Percentiles rank a stretch among this genome's conserved stretches.
Conservation (phyloP, 208 protist genomes). For the Crithidia sp. region DNA sequence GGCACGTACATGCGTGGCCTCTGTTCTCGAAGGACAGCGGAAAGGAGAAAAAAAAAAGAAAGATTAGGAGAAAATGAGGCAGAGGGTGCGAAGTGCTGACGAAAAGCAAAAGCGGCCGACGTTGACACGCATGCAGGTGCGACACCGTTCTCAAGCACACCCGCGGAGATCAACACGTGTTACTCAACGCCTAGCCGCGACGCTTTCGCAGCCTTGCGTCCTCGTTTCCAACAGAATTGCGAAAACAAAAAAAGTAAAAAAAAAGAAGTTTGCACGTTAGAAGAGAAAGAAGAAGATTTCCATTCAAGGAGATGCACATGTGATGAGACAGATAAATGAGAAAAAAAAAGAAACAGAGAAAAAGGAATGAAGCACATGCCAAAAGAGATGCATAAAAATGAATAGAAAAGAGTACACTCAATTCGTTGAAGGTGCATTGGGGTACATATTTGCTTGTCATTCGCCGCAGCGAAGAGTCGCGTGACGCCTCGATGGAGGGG, state of each 20-base stretch:
- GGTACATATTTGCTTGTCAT: background rate
- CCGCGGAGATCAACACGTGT: too few species aligned
- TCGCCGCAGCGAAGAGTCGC: too few species aligned
- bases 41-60: too few species aligned
- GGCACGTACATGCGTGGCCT: too few species aligned
- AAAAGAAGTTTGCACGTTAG: background rate
- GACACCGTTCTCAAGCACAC: too few species aligned
- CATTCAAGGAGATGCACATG: background rate
- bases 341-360: background rate
- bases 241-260: background rate
- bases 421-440: background rate
- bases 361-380: background rate
- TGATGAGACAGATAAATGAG: background rate
- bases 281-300: background rate
- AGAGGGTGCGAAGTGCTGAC: too few species aligned
- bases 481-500: background rate
- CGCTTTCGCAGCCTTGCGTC: too few species aligned
- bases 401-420: background rate
- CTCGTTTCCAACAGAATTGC: too few species aligned
- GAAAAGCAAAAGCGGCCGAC: too few species aligned
- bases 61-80: background rate
- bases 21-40: too few species aligned
- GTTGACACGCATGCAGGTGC: too few species aligned
- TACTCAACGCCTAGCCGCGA: too few species aligned
- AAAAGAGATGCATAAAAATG: background rate